phyloP scores from a whole-genome alignment of 305 asterid genomes.

The Andrographis paniculata region DNA sequence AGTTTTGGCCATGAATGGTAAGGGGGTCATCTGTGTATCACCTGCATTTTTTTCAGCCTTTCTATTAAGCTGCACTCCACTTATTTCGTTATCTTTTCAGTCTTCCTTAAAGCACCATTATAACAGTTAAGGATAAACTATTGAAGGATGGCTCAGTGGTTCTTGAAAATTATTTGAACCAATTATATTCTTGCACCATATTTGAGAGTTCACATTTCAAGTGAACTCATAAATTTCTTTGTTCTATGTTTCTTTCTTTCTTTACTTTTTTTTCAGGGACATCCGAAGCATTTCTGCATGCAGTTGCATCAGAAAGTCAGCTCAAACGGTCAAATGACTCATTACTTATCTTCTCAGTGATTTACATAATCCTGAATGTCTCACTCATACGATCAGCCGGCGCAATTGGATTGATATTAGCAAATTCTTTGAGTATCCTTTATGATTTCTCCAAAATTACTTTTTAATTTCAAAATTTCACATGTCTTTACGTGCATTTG shows the following conservation, averaged over 20 bases:
- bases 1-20: constrained; percentile 91
- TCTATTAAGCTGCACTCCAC: background rate
- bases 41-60: constrained; percentile 1
- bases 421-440: constrained; percentile 97
- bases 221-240: no score
- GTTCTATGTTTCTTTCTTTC: background rate
- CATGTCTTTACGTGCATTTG: constrained; percentile 1
- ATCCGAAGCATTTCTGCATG: constrained; percentile 93
- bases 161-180: constrained; percentile 7
- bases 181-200: constrained; percentile 9
- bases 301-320: constrained; percentile 80
- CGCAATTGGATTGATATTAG: constrained; percentile 76
- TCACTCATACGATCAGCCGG: constrained; percentile 74
- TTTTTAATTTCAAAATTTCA: constrained; percentile 4
- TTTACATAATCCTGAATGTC: constrained; percentile 61
- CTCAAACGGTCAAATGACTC: constrained; percentile 73
- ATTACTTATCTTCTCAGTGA: constrained; percentile 63
- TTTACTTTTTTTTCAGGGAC: constrained; percentile 46
- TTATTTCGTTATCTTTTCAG: no score
- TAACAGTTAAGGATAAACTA: no score
- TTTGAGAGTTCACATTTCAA: background rate
- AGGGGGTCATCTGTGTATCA: constrained; percentile 9
- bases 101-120: no score
- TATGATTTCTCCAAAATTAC: constrained; percentile 4
- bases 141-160: background rate